Base-by-base conservation (phyloP, 148 eudicot genomes). In the Rhododendron kiyosumense region DNA sequence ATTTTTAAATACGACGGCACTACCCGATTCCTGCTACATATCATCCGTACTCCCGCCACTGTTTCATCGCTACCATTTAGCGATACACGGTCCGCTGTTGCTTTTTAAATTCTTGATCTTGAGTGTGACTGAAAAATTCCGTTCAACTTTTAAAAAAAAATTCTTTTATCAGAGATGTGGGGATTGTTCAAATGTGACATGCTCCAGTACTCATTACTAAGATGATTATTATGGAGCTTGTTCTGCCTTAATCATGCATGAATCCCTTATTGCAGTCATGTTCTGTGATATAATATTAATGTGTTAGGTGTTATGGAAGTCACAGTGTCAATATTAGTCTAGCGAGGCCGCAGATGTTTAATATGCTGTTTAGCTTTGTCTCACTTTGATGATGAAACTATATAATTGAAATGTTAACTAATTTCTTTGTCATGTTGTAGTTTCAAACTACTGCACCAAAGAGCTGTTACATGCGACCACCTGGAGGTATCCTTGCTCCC, bases 391-490 rank as follows among this genome's bases (percentile, higher is more conserved):
- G 6, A 20, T 9, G 63, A 57, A 41, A 24, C 84, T 57, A n/a
- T 22, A 63, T 22, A 11, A 10, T 45, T 30, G 45, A 52, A 46
- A 65, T 49, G 57, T 52, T 43, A 54, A 74, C 28, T 54, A 30
- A 43, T 67, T 59, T 82, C 20, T 52, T 84, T 80, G 78, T 89
- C 30, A 15, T 71, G 59, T 78, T 82, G 77, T 81, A 94, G 97
- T 94, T 94, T 91, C 97, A 94, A 92, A 94, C 97, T 43, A 93
- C 96, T 69, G 96, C 98, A 13, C 98, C 98, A 51, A 95, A 95
- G 89, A 95, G 98, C 82, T 95, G 98, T 88, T 95, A 87, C 86
- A 95, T 94, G 98, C 93, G 95, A 41, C 96, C 98, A 32, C 98
- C 98, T 87, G 98, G 96, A 57, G 98, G 93, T 79, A 92, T 93